phyloP scores from a whole-genome alignment of 257 asterid species.

The Solanum phureja region DNA sequence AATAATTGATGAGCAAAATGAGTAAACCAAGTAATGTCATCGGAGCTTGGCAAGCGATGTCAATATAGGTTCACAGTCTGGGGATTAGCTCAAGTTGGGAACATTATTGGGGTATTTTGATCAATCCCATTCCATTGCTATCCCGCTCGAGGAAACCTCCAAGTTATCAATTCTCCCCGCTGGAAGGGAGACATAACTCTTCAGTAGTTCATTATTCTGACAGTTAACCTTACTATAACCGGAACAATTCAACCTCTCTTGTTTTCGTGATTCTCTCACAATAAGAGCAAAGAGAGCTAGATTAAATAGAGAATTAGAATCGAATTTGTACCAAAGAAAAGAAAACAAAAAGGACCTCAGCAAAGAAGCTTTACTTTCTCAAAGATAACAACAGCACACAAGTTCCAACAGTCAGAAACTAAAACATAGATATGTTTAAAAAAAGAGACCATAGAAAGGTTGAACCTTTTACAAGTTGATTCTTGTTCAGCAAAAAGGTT shows the following conservation, averaged over 20 bases:
- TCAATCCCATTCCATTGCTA: neutral
- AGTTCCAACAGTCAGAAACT: neutral
- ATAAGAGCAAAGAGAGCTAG: neutral
- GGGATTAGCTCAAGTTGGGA: neutral
- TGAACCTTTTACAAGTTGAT: neutral
- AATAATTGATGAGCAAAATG: neutral
- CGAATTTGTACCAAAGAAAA: neutral
- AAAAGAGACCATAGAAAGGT: neutral
- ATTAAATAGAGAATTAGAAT: neutral
- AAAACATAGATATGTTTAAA: neutral
- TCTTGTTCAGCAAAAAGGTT: neutral
- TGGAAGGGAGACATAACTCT: neutral
- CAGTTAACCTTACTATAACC: neutral
- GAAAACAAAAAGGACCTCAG: neutral
- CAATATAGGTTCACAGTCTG: neutral
- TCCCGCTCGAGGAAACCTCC: neutral
- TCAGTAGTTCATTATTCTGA: neutral
- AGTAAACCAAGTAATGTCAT: neutral
- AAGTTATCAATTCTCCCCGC: neutral
- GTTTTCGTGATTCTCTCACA: neutral
- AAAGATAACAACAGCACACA: neutral
- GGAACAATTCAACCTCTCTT: neutral
- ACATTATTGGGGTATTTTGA: neutral
- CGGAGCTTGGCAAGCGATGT: neutral
- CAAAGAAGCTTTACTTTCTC: neutral